Conservation (phyloP, 805 yeast genomes). For the Barnettozyma populi region DNA sequence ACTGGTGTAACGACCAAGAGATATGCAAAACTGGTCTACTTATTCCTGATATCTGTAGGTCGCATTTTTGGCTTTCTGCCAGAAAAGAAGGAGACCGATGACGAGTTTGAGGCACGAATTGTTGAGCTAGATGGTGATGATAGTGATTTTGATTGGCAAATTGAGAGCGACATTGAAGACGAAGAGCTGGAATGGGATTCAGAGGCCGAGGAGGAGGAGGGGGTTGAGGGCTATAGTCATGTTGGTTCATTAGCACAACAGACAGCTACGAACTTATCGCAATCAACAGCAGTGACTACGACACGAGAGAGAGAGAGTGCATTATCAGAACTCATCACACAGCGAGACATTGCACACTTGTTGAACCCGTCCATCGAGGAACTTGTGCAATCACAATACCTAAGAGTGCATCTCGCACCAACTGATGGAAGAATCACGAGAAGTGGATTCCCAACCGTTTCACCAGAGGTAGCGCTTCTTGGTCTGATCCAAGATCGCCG, state of each 20-base stretch:
- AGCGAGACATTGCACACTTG: not conserved
- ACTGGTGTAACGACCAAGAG: not conserved
- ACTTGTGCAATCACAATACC: not conserved
- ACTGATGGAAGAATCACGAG: not conserved
- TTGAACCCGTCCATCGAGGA: not conserved
- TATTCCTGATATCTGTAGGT: not conserved
- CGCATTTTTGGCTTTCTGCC: not conserved
- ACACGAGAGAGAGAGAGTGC: not conserved
- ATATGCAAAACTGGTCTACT: not conserved
- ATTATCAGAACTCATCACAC: not conserved
- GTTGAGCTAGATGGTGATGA: not conserved
- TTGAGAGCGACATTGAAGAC: not conserved
- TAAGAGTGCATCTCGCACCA: not conserved
- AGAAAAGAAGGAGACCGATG: not conserved
- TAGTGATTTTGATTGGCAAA: slow-evolving; percentile 1
- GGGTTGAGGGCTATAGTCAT: not conserved
- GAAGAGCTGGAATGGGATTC: slow-evolving; percentile 1
- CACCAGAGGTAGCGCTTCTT: not conserved
- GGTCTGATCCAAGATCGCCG: slow-evolving; percentile 1
- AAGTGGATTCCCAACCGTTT: not conserved
- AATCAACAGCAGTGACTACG: not conserved
- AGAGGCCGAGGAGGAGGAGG: not conserved
- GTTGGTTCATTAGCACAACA: not conserved
- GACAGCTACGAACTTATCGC: no score
- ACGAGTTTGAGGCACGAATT: not conserved